Percentiles rank a stretch among this genome's conserved stretches.
phyloP scores from a whole-genome alignment of 2,329 filamentous ascomycete genomes.

The Penicillium nordicum region DNA sequence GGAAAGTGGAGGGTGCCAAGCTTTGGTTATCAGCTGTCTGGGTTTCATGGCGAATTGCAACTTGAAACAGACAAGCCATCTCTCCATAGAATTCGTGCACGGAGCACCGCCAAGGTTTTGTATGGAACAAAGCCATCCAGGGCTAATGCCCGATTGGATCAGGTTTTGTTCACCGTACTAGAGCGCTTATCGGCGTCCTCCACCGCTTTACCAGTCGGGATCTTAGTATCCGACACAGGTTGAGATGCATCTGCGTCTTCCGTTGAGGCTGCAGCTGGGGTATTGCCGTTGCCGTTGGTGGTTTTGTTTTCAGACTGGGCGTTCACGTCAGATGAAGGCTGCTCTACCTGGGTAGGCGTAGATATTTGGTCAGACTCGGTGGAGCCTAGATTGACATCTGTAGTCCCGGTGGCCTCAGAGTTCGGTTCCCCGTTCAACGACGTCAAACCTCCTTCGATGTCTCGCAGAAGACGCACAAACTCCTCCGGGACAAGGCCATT shows the following conservation, averaged over 20 bases:
- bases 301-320: not conserved
- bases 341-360: slow-evolving; percentile 32
- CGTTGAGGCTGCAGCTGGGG: not conserved
- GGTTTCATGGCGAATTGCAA: not conserved
- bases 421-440: slow-evolving; percentile 59
- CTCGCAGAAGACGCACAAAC: slow-evolving; percentile 85
- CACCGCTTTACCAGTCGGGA: not conserved
- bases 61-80: slow-evolving; percentile 2
- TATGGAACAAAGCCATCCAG: slow-evolving; percentile 12
- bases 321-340: not conserved
- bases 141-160: slow-evolving; percentile 3
- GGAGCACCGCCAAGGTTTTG: slow-evolving; percentile 6
- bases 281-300: slow-evolving; percentile 14
- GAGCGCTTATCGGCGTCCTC: slow-evolving; percentile 10
- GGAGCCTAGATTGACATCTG: slow-evolving; percentile 54
- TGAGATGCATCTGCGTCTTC: slow-evolving; percentile 4
- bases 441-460: slow-evolving; percentile 86
- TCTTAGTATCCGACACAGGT: not conserved
- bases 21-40: slow-evolving; percentile 3
- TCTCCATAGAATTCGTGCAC: slow-evolving; percentile 1
- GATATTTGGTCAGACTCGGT: slow-evolving; percentile 35
- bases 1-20: slow-evolving; percentile 1
- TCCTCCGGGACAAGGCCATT: slow-evolving; percentile 94
- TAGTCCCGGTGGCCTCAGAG: slow-evolving; percentile 43
- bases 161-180: slow-evolving; percentile 16